Percentiles rank a stretch among this genome's conserved stretches.
Conservation (phyloP, 2,329 filamentous ascomycete species). For the Venturia nashicola region DNA sequence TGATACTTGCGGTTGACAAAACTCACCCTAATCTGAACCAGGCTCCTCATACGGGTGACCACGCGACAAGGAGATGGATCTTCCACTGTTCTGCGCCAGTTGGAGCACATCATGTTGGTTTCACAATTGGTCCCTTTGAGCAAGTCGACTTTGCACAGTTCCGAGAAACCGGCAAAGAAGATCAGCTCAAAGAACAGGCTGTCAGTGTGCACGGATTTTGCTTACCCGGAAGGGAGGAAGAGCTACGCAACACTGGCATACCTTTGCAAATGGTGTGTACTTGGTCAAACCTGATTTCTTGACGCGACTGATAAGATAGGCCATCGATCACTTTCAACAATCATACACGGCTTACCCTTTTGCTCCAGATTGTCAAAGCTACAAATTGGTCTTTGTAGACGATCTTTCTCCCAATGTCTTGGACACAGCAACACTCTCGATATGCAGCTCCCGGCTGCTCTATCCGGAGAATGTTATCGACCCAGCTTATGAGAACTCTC, state of each 20-base stretch:
- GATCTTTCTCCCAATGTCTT: slow-evolving; percentile 67
- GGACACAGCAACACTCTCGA: slow-evolving; percentile 68
- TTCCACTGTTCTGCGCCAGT: slow-evolving; percentile 68
- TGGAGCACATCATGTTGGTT: slow-evolving; percentile 80
- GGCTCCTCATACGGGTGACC: not conserved
- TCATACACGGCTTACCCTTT: slow-evolving; percentile 87
- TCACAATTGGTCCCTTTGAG: slow-evolving; percentile 90
- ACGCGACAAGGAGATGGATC: slow-evolving; percentile 68
- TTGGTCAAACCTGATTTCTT: not conserved
- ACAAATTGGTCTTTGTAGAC: slow-evolving; percentile 89
- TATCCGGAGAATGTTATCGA: slow-evolving; percentile 81
- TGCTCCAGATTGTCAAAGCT: slow-evolving; percentile 44
- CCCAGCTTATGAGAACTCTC: slow-evolving; percentile 67
- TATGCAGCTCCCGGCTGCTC: slow-evolving; percentile 77
- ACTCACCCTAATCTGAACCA: not conserved
- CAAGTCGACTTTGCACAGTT: slow-evolving; percentile 82
- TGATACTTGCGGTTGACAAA: slow-evolving; percentile 41
- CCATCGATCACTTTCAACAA: slow-evolving; percentile 83
- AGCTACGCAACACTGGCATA: slow-evolving; percentile 77
- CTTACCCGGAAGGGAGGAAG: slow-evolving; percentile 66
- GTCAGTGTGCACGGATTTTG: slow-evolving; percentile 88
- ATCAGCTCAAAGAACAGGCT: slow-evolving; percentile 77
- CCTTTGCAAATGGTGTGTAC: slow-evolving; percentile 51
- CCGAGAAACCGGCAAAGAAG: slow-evolving; percentile 81
- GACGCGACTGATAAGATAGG: slow-evolving; percentile 27